Evolutionary conservation across 495 filamentous ascomycete genomes (phyloP), one percentile per base, ranked within the genome.

Genomic region (Aspergillus carlsbadensis): DNA sequence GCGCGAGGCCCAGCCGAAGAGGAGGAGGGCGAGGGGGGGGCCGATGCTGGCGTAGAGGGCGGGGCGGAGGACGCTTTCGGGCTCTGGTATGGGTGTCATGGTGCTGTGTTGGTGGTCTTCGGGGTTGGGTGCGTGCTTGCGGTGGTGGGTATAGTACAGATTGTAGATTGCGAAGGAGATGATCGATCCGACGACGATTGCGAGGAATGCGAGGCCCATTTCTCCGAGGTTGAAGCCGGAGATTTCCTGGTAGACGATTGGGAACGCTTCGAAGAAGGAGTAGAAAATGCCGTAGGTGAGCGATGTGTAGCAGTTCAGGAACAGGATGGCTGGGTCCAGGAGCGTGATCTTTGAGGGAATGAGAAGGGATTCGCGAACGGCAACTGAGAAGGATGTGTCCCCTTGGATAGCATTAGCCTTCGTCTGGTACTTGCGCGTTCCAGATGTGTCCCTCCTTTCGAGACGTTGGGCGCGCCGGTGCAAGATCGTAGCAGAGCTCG

Each of bases 211-310:
- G 6, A 90, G 74, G 43, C 87, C 86, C 53, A 80, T 70, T 56
- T 81, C 58, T 43, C 81, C 87, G 20, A 83, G 70, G 54, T 74
- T 81, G 72, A 89, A 85, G 63, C 68, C 65, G 71, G 89, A 88
- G 55, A 79, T 73, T 52, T 72, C 77, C 1, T 78, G 76, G 71
- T 87, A 90, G 47, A 90, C 84, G n/a, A 90, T 70, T 3, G 86
- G 86, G 74, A 90, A 89, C 58, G 81, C 84, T 64, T 89, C 86
- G 75, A 88, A 88, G 78, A 87, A 87, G 59, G 74, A 79, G 68
- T 87, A 88, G 70, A 82, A 87, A 68, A 87, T 87, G 26, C 78
- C 83, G 69, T 87, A 87, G 55, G 82, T 79, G 50, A 88, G 74
- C 15, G 81, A 78, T 1, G 81, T 84, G 69, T 88, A 89, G 44